phyloP scores from a whole-genome alignment of 257 asterid species.

The Solanum sejunctum region DNA sequence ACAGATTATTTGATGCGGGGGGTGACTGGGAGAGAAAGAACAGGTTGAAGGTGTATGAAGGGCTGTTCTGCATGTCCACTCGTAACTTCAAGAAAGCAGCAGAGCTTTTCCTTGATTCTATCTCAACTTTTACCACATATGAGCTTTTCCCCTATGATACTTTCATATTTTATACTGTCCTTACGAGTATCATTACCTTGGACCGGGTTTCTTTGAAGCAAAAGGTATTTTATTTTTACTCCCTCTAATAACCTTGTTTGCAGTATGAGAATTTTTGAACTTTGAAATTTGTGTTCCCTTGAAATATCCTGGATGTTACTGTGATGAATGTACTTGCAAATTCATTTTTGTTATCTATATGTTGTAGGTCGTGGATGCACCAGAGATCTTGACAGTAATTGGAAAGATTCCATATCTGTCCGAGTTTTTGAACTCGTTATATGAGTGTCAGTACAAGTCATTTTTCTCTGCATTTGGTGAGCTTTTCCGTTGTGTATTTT shows the following conservation, averaged over 20 bases:
- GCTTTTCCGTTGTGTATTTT: constrained; percentile 2
- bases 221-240: constrained; percentile 34
- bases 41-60: constrained; percentile 89
- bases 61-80: constrained; percentile 89
- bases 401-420: constrained; percentile 68
- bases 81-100: constrained; percentile 96
- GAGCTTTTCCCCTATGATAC: constrained; percentile 86
- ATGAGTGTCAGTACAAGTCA: constrained; percentile 74
- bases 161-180: constrained; percentile 78
- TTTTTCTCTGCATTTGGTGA: constrained; percentile 82
- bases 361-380: constrained; percentile 90
- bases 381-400: constrained; percentile 79
- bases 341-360: constrained; percentile 4
- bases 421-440: constrained; percentile 64
- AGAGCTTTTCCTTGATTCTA: constrained; percentile 80
- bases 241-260: neutral
- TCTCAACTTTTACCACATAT: constrained; percentile 96
- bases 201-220: constrained; percentile 87
- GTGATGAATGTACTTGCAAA: neutral
- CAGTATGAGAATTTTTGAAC: neutral
- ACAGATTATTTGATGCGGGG: constrained; percentile 96
- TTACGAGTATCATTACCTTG: constrained; percentile 79
- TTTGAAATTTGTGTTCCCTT: neutral
- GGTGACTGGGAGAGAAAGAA: constrained; percentile 98
- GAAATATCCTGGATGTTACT: neutral